Conservation (phyloP, 2,329 filamentous ascomycete species). For the Fusarium devonianum region DNA sequence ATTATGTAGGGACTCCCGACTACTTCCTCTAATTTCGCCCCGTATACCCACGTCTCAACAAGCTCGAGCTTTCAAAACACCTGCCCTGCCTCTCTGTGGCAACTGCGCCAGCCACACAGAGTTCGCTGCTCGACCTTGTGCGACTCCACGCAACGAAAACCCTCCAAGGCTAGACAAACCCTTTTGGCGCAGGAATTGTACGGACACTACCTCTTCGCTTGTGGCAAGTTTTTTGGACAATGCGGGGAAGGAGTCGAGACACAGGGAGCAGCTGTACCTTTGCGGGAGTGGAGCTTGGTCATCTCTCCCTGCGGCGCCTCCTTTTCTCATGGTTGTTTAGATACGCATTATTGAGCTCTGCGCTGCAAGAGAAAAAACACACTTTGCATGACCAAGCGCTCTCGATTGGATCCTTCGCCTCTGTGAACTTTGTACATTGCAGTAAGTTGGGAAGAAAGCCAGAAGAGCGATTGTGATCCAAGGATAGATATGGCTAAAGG, state of each 20-base stretch:
- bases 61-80: constrained; percentile 32
- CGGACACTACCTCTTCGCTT: constrained; percentile 29
- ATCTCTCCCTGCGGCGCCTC: constrained; percentile 22
- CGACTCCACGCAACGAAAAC: constrained; percentile 38
- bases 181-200: constrained; percentile 32
- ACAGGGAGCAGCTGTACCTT: constrained; percentile 23
- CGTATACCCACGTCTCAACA: constrained; percentile 40
- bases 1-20: constrained; percentile 76
- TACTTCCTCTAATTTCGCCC: constrained; percentile 85
- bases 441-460: neutral
- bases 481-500: neutral
- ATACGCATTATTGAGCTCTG: constrained; percentile 41
- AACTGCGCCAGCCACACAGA: constrained; percentile 25
- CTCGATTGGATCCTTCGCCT: neutral
- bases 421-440: constrained; percentile 4
- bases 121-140: constrained; percentile 40
- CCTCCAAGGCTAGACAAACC: constrained; percentile 25
- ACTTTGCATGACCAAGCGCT: constrained; percentile 29
- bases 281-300: constrained; percentile 25
- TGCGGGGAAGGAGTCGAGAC: constrained; percentile 19
- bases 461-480: neutral
- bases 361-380: constrained; percentile 37
- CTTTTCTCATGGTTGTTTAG: constrained; percentile 36
- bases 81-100: constrained; percentile 23
- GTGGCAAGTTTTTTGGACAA: constrained; percentile 30